Evolutionary conservation across 1,139 yeast genomes (phyloP), one percentile per base, ranked within the genome.

Genomic region (Yamadazyma membranifaciens): DNA sequence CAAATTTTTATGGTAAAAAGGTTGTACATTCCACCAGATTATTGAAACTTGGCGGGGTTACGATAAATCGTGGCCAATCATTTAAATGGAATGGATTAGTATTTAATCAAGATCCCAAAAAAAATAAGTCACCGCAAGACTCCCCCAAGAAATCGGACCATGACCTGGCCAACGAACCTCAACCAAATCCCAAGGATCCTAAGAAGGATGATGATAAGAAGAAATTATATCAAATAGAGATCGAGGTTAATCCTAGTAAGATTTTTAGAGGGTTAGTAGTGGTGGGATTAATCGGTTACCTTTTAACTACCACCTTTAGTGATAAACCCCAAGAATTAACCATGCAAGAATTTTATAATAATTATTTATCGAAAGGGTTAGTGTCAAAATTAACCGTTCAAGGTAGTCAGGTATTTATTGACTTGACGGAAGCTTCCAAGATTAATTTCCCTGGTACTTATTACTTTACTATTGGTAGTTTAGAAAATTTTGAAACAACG

Each of bases 401-500:
- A 10, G 70, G 71, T 51, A 67, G 68, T 44, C 63, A 63, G 15
- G 77, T 71, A 6, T 46, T 59, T 20, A 48, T 72, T 31, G 75
- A 69, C 45, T 57, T 72, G 42, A 70, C 65, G 49, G 73, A 68
- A 9, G 52, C 55, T 34, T 76, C 73, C 9, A 54, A 55, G 40
- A 49, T 58, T 5, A 69, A 65, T 40, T 59, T 52, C 42, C 50
- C 49, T 12, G 44, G 42, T 11, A 54, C 51, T 4, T 47, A 50
- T 24, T 65, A 55, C 43, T 94, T 94, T 66, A 81, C 87, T 34
- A 88, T 94, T 55, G 99, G 98, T 5, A 87, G 96, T 0, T 81
- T 91, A 17, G 97, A 89, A 52, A 71, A 83, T n/a, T 92, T 94
- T 63, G 98, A 94, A 65, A 81, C 83, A 44, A 84, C 83, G 49